Conservation (phyloP, 1,139 yeast species). For the Blastobotrys raffinosifermentans region DNA sequence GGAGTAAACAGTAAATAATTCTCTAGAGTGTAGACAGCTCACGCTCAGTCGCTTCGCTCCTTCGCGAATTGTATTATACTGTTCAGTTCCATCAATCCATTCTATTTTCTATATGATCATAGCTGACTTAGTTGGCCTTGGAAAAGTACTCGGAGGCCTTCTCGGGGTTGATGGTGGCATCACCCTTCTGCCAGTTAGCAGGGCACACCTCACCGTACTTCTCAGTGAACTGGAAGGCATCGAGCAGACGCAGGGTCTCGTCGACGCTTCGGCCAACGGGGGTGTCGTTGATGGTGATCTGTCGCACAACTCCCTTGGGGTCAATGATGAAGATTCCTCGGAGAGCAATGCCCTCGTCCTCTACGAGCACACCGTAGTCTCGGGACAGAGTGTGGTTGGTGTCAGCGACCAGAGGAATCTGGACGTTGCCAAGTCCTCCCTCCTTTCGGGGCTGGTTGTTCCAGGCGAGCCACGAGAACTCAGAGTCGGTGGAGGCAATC, state of each 20-base stretch:
- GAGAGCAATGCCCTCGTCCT: slow-evolving; percentile 93
- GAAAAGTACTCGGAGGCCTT: slow-evolving; percentile 78
- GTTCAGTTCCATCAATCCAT: too few relatives aligned
- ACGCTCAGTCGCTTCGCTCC: too few relatives aligned
- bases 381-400: slow-evolving; percentile 90
- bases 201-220: slow-evolving; percentile 98
- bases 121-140: slow-evolving; percentile 40
- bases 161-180: slow-evolving; percentile 81
- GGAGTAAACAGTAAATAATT: too few relatives aligned
- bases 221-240: slow-evolving; percentile 98
- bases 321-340: slow-evolving; percentile 98
- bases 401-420: slow-evolving; percentile 93
- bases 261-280: slow-evolving; percentile 99
- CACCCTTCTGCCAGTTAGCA: slow-evolving; percentile 98
- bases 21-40: too few relatives aligned
- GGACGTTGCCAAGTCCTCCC: slow-evolving; percentile 95
- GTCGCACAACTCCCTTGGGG: slow-evolving; percentile 92
- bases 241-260: slow-evolving; percentile 93
- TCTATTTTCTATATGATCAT: too few relatives aligned
- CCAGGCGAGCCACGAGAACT: slow-evolving; percentile 96
- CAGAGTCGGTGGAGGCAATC: slow-evolving; percentile 97
- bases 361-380: slow-evolving; percentile 95
- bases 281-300: slow-evolving; percentile 93
- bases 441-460: slow-evolving; percentile 93
- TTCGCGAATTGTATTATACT: too few relatives aligned